Conservation (phyloP, 2,329 filamentous ascomycete genomes). For the Venturia effusa region DNA sequence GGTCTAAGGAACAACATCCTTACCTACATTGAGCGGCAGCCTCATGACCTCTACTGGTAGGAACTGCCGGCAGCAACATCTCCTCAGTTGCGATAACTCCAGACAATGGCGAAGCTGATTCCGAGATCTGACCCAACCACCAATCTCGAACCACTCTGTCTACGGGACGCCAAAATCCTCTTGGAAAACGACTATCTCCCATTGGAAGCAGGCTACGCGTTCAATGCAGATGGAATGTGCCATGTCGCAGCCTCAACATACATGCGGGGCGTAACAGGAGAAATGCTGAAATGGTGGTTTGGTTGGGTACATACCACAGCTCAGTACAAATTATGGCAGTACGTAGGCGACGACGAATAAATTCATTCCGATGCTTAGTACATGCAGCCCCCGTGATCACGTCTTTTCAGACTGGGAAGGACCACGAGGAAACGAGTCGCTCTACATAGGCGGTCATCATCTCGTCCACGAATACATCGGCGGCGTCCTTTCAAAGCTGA, state of each 20-base stretch:
- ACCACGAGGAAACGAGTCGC: slow-evolving; percentile 5
- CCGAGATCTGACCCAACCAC: neutral
- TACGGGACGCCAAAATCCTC: slow-evolving; percentile 5
- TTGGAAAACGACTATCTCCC: slow-evolving; percentile 11
- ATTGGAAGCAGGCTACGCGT: slow-evolving; percentile 12
- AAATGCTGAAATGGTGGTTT: slow-evolving; percentile 15
- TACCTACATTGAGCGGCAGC: neutral
- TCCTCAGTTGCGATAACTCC: neutral
- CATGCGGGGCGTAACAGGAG: slow-evolving; percentile 12
- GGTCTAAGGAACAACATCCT: neutral
- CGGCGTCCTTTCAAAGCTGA: slow-evolving; percentile 2
- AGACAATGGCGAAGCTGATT: slow-evolving; percentile 4
- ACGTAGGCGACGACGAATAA: neutral
- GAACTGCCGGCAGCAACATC: neutral
- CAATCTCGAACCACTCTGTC: neutral
- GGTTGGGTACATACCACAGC: slow-evolving; percentile 7
- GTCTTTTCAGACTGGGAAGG: slow-evolving; percentile 11
- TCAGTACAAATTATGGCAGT: neutral
- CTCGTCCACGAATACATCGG: slow-evolving; percentile 12
- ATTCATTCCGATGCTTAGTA: neutral
- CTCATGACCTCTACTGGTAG: neutral
- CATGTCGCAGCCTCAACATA: slow-evolving; percentile 14
- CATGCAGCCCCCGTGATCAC: slow-evolving; percentile 8
- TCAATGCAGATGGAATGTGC: slow-evolving; percentile 13
- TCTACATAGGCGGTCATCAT: slow-evolving; percentile 12